Conservation (phyloP, 352 stramenopile species). For the Phytopythium vexans region DNA sequence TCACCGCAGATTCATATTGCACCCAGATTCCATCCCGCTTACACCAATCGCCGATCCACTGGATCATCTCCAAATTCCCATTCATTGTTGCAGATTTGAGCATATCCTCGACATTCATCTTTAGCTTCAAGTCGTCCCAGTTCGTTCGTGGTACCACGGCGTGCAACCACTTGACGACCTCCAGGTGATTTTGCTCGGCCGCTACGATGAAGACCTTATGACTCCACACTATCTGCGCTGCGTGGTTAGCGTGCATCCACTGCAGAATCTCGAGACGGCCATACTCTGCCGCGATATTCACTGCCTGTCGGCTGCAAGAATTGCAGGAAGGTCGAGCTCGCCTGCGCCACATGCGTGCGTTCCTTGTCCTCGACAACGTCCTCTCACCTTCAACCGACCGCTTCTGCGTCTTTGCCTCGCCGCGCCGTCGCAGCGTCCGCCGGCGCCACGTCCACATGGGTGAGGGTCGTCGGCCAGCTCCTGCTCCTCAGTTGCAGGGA, state of each 20-base stretch:
- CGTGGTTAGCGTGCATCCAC: neutral
- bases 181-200: slow-evolving; percentile 5
- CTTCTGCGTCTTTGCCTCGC: too few species aligned
- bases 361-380: too few species aligned
- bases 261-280: slow-evolving; percentile 9
- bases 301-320: too few species aligned
- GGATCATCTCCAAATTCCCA: slow-evolving; percentile 14
- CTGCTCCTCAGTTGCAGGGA: too few species aligned
- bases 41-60: slow-evolving; percentile 3
- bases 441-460: too few species aligned
- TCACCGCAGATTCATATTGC: slow-evolving; percentile 6
- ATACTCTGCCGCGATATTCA: too few species aligned
- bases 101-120: slow-evolving; percentile 10
- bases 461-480: too few species aligned
- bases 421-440: too few species aligned
- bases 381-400: too few species aligned
- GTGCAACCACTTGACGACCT: neutral
- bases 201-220: slow-evolving; percentile 1
- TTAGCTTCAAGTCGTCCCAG: slow-evolving; percentile 9
- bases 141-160: neutral
- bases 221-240: slow-evolving; percentile 7
- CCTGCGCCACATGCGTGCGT: too few species aligned
- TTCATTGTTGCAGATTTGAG: slow-evolving; percentile 23
- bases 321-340: too few species aligned
- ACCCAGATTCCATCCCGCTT: slow-evolving; percentile 13